Evolutionary conservation across 2,329 filamentous ascomycete genomes (phyloP), one percentile per base, ranked within the genome.

Genomic region (Coniochaeta ligniaria): DNA sequence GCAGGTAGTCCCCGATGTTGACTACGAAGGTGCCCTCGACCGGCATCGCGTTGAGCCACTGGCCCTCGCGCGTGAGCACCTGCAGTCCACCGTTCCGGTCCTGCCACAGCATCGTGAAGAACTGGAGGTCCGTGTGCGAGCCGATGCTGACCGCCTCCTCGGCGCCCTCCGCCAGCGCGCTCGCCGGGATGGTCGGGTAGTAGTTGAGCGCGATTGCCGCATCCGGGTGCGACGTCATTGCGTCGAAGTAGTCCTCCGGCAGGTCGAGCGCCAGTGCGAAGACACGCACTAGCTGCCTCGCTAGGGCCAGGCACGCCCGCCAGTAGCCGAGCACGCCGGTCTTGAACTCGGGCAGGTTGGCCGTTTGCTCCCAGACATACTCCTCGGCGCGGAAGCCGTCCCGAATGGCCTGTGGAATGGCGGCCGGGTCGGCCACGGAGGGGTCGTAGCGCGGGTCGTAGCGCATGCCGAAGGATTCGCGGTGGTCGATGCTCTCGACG

Each of bases 181-280:
- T 6, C 33, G 43, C 22, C 9, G 59, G 6, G 31, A 67, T 65
- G 3, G 71, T 65, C 0, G 73, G 74, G 62, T 77, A 77, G 63
- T 75, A 76, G 62, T 79, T 79, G 52, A 79, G 67, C 3, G 72
- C 75, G 24, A 75, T 67, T 6, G 74, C 70, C 8, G 74, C 75
- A 33, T 76, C 83, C 0, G 84, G 84, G 63, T 81, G 78, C 0
- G 75, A 78, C 20, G 80, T 78, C 59, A 83, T 78, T 2, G 72
- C 70, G 62, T 86, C 83, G 66, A 86, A 86, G 60, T 80, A 80
- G 36, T 76, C 66, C 65, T 87, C 83, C 0, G 77, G 74, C 3
- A 86, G 71, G 12, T 77, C 76, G 2, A 87, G 73, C 5, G 78
- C 79, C 3, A 87, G 72, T 0, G 84, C 83, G 64, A 87, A 84